Percentiles rank a stretch among this genome's conserved stretches.
Evolutionary conservation across 1,139 yeast species (phyloP).

Genomic region (Nakaseomyces delphensis): DNA sequence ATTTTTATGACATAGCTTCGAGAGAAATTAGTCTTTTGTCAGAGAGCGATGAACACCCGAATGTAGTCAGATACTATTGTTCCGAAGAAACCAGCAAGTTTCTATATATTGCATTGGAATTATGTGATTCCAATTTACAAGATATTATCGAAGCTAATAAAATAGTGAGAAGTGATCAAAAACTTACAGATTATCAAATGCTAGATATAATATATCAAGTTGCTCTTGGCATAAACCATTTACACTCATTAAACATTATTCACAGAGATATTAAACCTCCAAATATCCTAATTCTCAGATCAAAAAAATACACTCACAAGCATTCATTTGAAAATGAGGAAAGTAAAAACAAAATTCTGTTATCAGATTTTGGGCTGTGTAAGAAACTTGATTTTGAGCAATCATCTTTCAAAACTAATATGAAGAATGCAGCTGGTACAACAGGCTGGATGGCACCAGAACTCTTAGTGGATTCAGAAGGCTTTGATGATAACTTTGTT

Average conservation of each 20-base stretch:
- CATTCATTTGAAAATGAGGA: constrained; percentile 12
- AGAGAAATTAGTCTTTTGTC: constrained; percentile 83
- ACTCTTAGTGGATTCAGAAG: constrained; percentile 35
- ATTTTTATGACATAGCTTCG: constrained; percentile 91
- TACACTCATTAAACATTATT: constrained; percentile 85
- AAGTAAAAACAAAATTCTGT: constrained; percentile 54
- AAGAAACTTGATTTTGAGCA: constrained; percentile 87
- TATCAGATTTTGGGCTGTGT: constrained; percentile 94
- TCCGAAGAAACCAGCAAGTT: constrained; percentile 83
- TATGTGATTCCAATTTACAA: constrained; percentile 83
- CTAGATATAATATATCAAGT: constrained; percentile 64
- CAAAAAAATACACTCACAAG: constrained; percentile 34
- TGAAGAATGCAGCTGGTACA: constrained; percentile 92
- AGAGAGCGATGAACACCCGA: constrained; percentile 95
- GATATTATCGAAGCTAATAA: constrained; percentile 59
- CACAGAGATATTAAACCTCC: constrained; percentile 96
- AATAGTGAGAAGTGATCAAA: constrained; percentile 31
- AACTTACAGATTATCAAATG: constrained; percentile 36
- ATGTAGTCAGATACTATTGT: constrained; percentile 86
- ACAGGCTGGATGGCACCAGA: constrained; percentile 99
- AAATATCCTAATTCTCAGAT: constrained; percentile 77
- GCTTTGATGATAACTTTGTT: constrained; percentile 6
- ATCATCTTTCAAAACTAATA: constrained; percentile 86
- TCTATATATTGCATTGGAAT: constrained; percentile 83
- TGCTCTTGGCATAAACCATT: constrained; percentile 75